Percentiles rank a stretch among this genome's conserved stretches.
Conservation (phyloP, 1,139 yeast species). For the Candida sanyaensis region DNA sequence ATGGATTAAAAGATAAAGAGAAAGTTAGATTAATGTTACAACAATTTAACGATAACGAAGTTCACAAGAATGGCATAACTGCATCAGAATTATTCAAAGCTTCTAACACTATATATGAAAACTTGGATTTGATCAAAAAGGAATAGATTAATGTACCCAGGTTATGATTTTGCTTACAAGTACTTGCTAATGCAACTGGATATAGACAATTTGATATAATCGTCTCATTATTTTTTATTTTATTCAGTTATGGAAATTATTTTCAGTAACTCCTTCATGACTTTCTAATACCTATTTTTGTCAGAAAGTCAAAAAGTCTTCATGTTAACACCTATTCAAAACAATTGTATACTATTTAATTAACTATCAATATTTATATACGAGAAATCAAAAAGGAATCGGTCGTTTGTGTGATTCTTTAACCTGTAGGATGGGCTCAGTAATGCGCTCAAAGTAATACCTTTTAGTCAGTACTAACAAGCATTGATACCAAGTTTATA, state of each 20-base stretch:
- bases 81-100: constrained; percentile 48
- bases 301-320: not conserved
- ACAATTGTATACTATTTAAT: constrained; percentile 1
- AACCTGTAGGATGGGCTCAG: too few relatives aligned
- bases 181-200: too few relatives aligned
- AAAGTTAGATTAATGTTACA: constrained; percentile 47
- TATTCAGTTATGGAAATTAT: too few relatives aligned
- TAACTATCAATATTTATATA: not conserved
- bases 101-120: constrained; percentile 46
- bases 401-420: not conserved
- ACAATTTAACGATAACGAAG: constrained; percentile 49
- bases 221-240: too few relatives aligned
- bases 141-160: constrained; percentile 10
- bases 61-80: constrained; percentile 40
- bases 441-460: too few relatives aligned
- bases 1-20: constrained; percentile 51
- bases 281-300: not conserved
- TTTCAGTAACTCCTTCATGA: too few relatives aligned
- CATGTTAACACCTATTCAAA: not conserved
- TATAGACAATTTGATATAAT: too few relatives aligned
- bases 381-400: not conserved
- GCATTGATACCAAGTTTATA: too few relatives aligned
- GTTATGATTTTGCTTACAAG: not conserved
- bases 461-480: not conserved
- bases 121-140: constrained; percentile 42